Conservation (phyloP, 768 basidiomycete genomes). For the Arthromyces matolae region DNA sequence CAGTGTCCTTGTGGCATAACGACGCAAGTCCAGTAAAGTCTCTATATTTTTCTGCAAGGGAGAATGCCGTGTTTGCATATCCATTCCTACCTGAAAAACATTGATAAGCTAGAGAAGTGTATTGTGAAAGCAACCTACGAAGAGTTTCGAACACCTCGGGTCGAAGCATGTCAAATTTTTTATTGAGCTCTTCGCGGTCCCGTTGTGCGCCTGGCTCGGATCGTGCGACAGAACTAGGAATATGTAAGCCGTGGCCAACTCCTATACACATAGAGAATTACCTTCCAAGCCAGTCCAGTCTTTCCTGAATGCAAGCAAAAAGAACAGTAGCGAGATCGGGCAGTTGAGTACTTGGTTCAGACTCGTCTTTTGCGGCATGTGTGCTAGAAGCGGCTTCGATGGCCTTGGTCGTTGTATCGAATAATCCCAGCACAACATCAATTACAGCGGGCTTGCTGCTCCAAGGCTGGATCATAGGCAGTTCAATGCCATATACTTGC, state of each 20-base stretch:
- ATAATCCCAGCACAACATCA: slow-evolving; percentile 67
- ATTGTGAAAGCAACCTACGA: slow-evolving; percentile 45
- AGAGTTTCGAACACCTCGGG: slow-evolving; percentile 78
- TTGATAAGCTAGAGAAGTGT: slow-evolving; percentile 1
- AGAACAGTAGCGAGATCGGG: slow-evolving; percentile 61
- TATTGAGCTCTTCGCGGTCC: slow-evolving; percentile 57
- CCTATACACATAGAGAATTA: no score
- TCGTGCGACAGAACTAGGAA: slow-evolving; percentile 39
- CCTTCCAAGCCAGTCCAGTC: slow-evolving; percentile 68
- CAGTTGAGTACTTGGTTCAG: slow-evolving; percentile 50
- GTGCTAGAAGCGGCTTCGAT: slow-evolving; percentile 36
- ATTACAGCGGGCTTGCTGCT: slow-evolving; percentile 68
- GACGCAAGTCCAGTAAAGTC: slow-evolving; percentile 86
- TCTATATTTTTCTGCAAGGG: slow-evolving; percentile 79
- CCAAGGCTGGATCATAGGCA: slow-evolving; percentile 77
- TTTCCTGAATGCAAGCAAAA: slow-evolving; percentile 66
- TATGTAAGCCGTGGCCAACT: no score
- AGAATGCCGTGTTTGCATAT: slow-evolving; percentile 66
- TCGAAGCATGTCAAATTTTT: slow-evolving; percentile 66
- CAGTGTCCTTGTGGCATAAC: slow-evolving; percentile 68
- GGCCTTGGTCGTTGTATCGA: slow-evolving; percentile 55
- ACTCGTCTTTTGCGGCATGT: slow-evolving; percentile 19
- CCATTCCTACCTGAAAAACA: slow-evolving; percentile 55
- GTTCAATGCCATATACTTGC: slow-evolving; percentile 73
- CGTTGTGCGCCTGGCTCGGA: slow-evolving; percentile 48